Evolutionary conservation across 495 filamentous ascomycete species (phyloP).

Genomic region (Xylaria bambusicola): DNA sequence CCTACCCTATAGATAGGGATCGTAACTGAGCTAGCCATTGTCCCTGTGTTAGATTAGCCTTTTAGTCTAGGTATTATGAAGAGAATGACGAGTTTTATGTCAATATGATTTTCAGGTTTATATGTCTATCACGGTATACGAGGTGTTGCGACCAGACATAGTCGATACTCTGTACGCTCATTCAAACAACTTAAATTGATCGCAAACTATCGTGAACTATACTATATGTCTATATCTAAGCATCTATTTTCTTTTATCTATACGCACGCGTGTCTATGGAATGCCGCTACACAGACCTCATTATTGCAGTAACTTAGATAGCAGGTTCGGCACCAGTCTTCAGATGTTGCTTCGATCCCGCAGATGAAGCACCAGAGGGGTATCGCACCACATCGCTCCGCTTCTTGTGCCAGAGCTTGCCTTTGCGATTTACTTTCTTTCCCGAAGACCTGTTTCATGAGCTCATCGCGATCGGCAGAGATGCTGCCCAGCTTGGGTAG

Average conservation of each 20-base stretch:
- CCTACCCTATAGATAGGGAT: too few species aligned
- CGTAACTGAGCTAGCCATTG: neutral
- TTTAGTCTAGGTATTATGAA: neutral
- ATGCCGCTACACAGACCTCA: slow-evolving; percentile 5
- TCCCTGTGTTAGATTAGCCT: neutral
- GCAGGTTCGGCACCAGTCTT: slow-evolving; percentile 11
- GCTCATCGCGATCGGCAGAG: slow-evolving; percentile 30
- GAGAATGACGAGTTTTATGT: too few species aligned
- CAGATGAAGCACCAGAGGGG: slow-evolving; percentile 15
- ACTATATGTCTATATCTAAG: neutral
- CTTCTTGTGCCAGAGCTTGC: slow-evolving; percentile 8
- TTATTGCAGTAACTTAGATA: slow-evolving; percentile 10
- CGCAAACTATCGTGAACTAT: too few species aligned
- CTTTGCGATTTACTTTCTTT: slow-evolving; percentile 13
- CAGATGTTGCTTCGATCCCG: slow-evolving; percentile 4
- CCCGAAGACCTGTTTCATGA: slow-evolving; percentile 47
- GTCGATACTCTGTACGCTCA: too few species aligned
- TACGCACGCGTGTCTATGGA: slow-evolving; percentile 15
- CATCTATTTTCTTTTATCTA: neutral
- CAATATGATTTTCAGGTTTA: too few species aligned
- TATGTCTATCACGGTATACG: too few species aligned
- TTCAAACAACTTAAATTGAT: neutral
- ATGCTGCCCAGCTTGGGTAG: slow-evolving; percentile 45
- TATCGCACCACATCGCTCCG: neutral
- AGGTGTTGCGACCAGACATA: too few species aligned